Percentiles rank a stretch among this genome's conserved stretches.
These are phyloP conservation scores for Pyricularia pennisetigena DNA, from an alignment of 2,329 filamentous ascomycete species.

Conservation along the genomic window DNA sequence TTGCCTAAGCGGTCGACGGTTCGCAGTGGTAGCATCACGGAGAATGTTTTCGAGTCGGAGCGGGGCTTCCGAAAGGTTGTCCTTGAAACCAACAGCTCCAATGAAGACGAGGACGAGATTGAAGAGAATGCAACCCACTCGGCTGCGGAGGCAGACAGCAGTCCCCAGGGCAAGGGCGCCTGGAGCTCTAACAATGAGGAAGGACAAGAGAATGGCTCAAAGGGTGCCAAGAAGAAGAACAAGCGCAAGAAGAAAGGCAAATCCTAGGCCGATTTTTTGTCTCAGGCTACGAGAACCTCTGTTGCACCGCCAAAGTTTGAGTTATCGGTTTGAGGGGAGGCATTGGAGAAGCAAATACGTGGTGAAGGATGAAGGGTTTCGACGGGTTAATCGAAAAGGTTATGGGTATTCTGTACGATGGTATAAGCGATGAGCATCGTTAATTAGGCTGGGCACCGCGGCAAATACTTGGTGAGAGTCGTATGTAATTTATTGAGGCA, in stretches of 20 bases:
- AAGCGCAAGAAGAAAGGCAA: conserved; percentile 26
- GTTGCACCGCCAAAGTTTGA: not conserved
- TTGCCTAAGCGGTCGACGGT: conserved; percentile 27
- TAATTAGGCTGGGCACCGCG: not conserved
- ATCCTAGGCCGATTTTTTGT: conserved; percentile 12
- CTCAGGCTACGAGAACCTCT: not conserved
- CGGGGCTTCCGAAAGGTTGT: conserved; percentile 69
- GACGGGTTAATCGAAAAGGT: not conserved
- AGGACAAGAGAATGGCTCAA: not conserved
- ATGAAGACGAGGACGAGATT: conserved; percentile 20
- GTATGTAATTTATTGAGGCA: not conserved
- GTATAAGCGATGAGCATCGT: not conserved
- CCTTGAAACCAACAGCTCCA: conserved; percentile 31
- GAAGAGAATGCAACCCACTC: conserved; percentile 7
- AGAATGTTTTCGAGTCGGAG: conserved; percentile 59
- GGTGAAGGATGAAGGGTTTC: not conserved
- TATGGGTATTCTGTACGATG: not conserved
- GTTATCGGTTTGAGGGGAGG: not conserved
- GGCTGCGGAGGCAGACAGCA: not conserved
- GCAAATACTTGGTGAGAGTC: not conserved
- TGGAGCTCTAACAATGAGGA: conserved; percentile 20
- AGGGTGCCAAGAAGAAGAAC: conserved; percentile 24
- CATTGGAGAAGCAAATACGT: not conserved
- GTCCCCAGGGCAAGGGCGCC: not conserved
- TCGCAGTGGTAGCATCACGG: conserved; percentile 68